Conservation (phyloP, 306 rosid genomes). For the Medicago ruthenica region DNA sequence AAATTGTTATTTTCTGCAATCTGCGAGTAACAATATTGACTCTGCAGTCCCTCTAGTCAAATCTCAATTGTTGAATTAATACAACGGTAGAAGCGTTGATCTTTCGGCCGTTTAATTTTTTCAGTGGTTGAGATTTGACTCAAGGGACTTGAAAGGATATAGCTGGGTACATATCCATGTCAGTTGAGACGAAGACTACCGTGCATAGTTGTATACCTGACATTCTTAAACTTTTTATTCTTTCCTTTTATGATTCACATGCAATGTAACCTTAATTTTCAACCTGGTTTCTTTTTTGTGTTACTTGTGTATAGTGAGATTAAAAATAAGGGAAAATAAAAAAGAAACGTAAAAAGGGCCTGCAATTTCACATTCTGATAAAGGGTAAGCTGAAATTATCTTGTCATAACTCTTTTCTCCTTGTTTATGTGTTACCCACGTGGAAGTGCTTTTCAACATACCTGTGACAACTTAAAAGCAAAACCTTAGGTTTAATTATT, state of each 20-base stretch:
- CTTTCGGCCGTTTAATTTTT: neutral
- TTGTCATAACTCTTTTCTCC: constrained; percentile 15
- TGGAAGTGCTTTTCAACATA: constrained; percentile 45
- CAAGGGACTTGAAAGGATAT: neutral
- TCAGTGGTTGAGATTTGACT: neutral
- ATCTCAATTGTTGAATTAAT: neutral
- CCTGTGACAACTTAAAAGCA: constrained; percentile 57
- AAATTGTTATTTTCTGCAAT: too few relatives aligned
- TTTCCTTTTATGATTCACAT: neutral
- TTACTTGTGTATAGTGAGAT: neutral
- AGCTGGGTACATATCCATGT: neutral
- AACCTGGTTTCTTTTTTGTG: neutral
- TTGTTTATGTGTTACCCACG: constrained; percentile 31
- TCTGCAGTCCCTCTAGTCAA: neutral
- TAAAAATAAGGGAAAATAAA: neutral
- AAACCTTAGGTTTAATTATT: constrained; percentile 43
- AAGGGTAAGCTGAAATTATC: constrained; percentile 20
- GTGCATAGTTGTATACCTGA: neutral
- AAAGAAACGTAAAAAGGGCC: neutral
- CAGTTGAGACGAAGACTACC: neutral
- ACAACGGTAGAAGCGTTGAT: neutral
- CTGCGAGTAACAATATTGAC: neutral
- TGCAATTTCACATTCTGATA: neutral
- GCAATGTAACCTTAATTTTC: neutral
- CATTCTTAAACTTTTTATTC: neutral